Evolutionary conservation across 1,284 basidiomycete species (phyloP).

Genomic region (Limonomyces culmigenus): DNA sequence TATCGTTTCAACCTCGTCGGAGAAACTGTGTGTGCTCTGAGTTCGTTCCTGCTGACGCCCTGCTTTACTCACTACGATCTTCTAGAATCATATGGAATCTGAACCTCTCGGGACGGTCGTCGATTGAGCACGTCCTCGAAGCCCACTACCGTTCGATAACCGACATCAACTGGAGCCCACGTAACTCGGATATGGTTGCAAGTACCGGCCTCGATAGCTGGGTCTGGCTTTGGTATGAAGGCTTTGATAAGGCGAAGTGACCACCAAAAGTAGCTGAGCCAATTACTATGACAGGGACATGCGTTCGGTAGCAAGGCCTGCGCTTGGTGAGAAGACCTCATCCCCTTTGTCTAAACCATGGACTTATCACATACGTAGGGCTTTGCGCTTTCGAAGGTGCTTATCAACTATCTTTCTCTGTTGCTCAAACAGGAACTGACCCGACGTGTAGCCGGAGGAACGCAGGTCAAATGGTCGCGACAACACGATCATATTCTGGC

Average conservation of each 20-base stretch:
- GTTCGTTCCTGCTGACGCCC: background rate
- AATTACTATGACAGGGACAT: too few species aligned
- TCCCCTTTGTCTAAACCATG: too few species aligned
- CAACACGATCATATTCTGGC: constrained; percentile 75
- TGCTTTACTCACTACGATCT: constrained; percentile 2
- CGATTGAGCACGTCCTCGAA: constrained; percentile 66
- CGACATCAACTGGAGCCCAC: constrained; percentile 91
- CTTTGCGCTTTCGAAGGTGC: constrained; percentile 31
- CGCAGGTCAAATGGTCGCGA: constrained; percentile 93
- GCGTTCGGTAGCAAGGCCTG: too few species aligned
- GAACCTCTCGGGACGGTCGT: constrained; percentile 46
- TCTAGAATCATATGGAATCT: constrained; percentile 85
- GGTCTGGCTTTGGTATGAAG: constrained; percentile 82
- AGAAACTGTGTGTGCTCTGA: constrained; percentile 54
- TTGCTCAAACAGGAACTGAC: constrained; percentile 1
- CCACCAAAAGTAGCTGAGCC: too few species aligned
- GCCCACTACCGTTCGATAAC: constrained; percentile 88
- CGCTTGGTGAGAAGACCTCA: too few species aligned
- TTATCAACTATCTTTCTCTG: constrained; percentile 37
- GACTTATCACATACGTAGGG: too few species aligned
- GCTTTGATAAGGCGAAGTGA: too few species aligned
- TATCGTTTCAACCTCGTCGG: constrained; percentile 89
- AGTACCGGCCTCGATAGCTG: constrained; percentile 71
- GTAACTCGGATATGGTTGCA: constrained; percentile 60
- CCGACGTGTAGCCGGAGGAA: constrained; percentile 49